A percentile compares a stretch with the other conserved stretches of the same genome.
phyloP scores from a whole-genome alignment of 345 rosid species.

The Rubroshorea leprosula region DNA sequence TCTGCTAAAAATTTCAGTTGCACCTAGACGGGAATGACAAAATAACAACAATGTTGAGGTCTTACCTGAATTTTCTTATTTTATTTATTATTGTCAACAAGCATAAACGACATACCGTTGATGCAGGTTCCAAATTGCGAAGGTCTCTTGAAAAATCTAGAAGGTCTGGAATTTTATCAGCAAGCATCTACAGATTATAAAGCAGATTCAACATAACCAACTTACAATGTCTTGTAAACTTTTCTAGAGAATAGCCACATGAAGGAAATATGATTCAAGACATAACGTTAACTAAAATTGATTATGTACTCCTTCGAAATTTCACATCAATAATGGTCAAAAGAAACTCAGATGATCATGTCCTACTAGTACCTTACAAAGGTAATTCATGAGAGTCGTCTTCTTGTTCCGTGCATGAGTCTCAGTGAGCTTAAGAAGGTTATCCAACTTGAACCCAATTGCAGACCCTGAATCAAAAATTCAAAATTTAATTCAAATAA shows the following conservation, averaged over 20 bases:
- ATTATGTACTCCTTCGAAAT: too few relatives aligned
- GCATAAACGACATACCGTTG: conserved; percentile 46
- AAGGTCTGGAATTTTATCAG: conserved; percentile 78
- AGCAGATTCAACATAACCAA: conserved; percentile 13
- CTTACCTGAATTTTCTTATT: too few relatives aligned
- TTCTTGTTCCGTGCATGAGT: conserved; percentile 80
- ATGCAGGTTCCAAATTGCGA: conserved; percentile 58
- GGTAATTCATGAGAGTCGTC: conserved; percentile 97
- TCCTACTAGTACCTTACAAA: conserved; percentile 93
- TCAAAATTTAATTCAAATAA: not conserved
- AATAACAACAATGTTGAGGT: conserved; percentile 14
- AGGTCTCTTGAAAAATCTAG: conserved; percentile 71
- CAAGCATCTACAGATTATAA: conserved; percentile 58
- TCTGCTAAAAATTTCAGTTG: conserved; percentile 92
- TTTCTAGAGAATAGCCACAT: too few relatives aligned
- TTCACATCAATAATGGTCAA: too few relatives aligned
- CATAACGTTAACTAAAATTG: too few relatives aligned
- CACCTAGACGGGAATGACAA: conserved; percentile 41
- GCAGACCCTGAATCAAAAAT: conserved; percentile 58
- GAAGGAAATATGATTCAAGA: too few relatives aligned
- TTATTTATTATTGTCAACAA: too few relatives aligned
- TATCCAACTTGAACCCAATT: conserved; percentile 84
- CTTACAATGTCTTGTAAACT: too few relatives aligned
- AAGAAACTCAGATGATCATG: too few relatives aligned
- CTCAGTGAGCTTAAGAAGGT: conserved; percentile 90